phyloP scores from a whole-genome alignment of 2,329 filamentous ascomycete genomes.

The Pestalotiopsis sp. region DNA sequence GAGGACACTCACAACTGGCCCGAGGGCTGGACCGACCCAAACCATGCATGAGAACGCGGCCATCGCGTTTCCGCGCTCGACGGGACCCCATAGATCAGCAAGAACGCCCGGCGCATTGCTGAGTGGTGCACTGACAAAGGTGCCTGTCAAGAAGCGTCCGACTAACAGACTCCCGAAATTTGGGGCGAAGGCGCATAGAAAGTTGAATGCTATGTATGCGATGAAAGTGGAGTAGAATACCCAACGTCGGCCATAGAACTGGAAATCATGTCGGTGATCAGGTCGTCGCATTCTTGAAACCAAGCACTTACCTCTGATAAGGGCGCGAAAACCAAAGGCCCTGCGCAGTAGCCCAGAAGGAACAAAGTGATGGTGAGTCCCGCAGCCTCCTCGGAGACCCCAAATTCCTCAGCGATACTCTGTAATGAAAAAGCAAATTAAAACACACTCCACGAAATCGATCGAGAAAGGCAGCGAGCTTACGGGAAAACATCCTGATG shows the following conservation, averaged over 20 bases:
- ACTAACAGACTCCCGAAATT: conserved; percentile 56
- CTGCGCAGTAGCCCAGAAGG: conserved; percentile 59
- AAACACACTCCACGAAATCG: neutral
- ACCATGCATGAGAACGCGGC: conserved; percentile 56
- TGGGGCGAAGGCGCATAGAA: conserved; percentile 57
- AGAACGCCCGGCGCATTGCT: conserved; percentile 52
- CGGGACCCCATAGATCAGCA: conserved; percentile 55
- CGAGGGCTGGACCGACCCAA: conserved; percentile 46
- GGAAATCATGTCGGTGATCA: neutral
- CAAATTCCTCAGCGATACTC: conserved; percentile 47
- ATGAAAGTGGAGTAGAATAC: conserved; percentile 54
- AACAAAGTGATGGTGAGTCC: conserved; percentile 57
- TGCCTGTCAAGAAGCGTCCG: conserved; percentile 58
- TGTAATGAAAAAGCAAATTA: conserved; percentile 12
- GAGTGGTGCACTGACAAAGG: conserved; percentile 41
- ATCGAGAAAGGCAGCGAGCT: conserved; percentile 19
- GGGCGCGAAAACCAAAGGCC: conserved; percentile 61
- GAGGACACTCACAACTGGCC: conserved; percentile 1
- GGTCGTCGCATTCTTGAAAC: neutral
- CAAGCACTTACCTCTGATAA: conserved; percentile 44
- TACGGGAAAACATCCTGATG: conserved; percentile 35
- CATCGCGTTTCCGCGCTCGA: conserved; percentile 56
- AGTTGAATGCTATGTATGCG: conserved; percentile 52
- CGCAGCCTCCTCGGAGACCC: conserved; percentile 48
- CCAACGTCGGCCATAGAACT: conserved; percentile 56